A percentile compares a stretch with the other conserved stretches of the same genome.
Evolutionary conservation across 2,329 filamentous ascomycete species (phyloP).

Genomic region (Microcyclosporella mali): DNA sequence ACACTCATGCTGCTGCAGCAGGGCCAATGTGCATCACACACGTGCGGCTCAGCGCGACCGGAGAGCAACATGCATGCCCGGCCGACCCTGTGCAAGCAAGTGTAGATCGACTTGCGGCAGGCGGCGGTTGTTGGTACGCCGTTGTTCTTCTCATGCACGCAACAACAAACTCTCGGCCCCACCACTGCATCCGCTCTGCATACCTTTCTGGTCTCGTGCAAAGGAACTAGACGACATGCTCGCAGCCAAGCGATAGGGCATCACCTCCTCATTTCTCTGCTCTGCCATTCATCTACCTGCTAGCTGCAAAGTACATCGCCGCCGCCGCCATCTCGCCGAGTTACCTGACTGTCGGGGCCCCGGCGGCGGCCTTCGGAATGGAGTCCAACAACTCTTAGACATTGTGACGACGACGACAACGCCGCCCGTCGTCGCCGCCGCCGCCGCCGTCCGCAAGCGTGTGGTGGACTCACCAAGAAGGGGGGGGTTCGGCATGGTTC

Average conservation of each 20-base stretch:
- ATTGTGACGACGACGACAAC: no score
- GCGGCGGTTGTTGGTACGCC: no score
- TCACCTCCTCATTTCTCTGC: background rate
- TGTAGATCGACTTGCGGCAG: no score
- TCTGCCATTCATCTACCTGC: background rate
- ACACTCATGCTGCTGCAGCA: no score
- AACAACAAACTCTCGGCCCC: slow-evolving; percentile 2
- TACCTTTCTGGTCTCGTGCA: slow-evolving; percentile 4
- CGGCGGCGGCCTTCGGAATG: background rate
- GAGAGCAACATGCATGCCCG: no score
- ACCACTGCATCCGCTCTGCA: slow-evolving; percentile 4
- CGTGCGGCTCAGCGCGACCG: no score
- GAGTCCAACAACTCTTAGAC: no score
- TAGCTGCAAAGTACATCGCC: no score
- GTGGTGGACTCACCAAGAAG: background rate
- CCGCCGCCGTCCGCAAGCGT: background rate
- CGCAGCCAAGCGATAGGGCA: slow-evolving; percentile 7
- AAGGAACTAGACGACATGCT: slow-evolving; percentile 2
- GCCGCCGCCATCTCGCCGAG: slow-evolving; percentile 2
- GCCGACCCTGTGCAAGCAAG: no score
- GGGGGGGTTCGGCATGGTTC: background rate
- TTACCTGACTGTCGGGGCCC: background rate
- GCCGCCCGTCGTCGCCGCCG: no score
- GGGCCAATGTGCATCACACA: no score
- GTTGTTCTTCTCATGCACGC: no score